These are phyloP conservation scores for Neltuma alba DNA, from an alignment of 306 rosid genomes.

Conservation along the genomic window DNA sequence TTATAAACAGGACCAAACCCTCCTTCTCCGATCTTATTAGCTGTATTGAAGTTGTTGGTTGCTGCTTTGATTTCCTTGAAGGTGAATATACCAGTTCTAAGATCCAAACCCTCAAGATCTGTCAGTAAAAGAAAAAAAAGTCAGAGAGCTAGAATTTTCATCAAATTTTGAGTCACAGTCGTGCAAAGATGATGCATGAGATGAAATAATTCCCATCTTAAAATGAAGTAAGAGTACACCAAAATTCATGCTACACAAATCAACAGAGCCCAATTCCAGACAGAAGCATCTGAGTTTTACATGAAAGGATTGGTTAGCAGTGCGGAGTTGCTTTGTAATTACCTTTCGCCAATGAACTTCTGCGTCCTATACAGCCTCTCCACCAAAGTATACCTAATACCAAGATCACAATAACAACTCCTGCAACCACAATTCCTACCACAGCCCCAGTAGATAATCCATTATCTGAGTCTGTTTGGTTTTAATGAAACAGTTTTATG, in stretches of 20 bases:
- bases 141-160: not conserved
- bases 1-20: constrained; percentile 74
- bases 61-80: constrained; percentile 61
- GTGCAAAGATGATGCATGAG: not conserved
- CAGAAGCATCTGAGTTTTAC: not conserved
- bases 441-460: constrained; percentile 40
- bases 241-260: not conserved
- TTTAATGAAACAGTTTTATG: not conserved
- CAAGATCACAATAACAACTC: constrained; percentile 19
- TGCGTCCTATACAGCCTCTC: constrained; percentile 35
- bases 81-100: constrained; percentile 47
- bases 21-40: constrained; percentile 76
- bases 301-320: not conserved
- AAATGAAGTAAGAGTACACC: not conserved
- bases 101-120: constrained; percentile 53
- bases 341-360: constrained; percentile 38
- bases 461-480: constrained; percentile 13
- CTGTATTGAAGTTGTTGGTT: constrained; percentile 54
- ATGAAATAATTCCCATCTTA: not conserved
- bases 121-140: constrained; percentile 32
- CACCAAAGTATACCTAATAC: constrained; percentile 39
- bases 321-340: not conserved
- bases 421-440: constrained; percentile 50
- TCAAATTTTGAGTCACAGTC: not conserved
- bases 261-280: not conserved